A percentile compares a stretch with the other conserved stretches of the same genome.
Evolutionary conservation across 768 basidiomycete species (phyloP).

Genomic region (Boletellus ananiceps): DNA sequence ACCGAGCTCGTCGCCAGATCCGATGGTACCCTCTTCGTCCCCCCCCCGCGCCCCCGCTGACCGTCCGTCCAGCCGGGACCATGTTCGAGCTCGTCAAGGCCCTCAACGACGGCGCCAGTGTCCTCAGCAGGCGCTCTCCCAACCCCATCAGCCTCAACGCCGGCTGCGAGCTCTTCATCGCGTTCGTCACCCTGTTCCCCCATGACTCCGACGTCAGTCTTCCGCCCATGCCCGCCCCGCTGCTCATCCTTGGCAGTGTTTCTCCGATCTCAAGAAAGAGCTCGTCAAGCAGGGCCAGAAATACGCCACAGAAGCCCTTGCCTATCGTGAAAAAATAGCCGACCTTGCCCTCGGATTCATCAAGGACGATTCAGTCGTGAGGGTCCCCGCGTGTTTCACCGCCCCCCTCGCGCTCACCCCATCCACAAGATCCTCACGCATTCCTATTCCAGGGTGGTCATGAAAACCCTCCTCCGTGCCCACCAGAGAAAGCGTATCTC

Average conservation of each 20-base stretch:
- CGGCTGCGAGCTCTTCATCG: slow-evolving; percentile 88
- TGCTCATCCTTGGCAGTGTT: slow-evolving; percentile 49
- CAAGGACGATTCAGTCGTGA: slow-evolving; percentile 87
- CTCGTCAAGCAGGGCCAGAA: slow-evolving; percentile 76
- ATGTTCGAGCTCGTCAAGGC: slow-evolving; percentile 91
- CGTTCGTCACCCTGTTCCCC: slow-evolving; percentile 80
- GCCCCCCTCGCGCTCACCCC: slow-evolving; percentile 12
- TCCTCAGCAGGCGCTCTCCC: slow-evolving; percentile 54
- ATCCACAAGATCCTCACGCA: slow-evolving; percentile 83
- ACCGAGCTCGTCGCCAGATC: slow-evolving; percentile 79
- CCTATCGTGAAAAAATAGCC: slow-evolving; percentile 88
- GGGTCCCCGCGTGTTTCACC: slow-evolving; percentile 25
- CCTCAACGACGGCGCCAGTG: slow-evolving; percentile 68
- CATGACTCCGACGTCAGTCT: slow-evolving; percentile 72
- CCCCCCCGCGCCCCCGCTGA: slow-evolving; percentile 8
- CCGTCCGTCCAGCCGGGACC: slow-evolving; percentile 59
- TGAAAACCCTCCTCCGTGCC: slow-evolving; percentile 86
- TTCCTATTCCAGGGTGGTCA: slow-evolving; percentile 93
- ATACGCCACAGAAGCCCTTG: slow-evolving; percentile 74
- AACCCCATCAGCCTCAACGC: slow-evolving; percentile 83
- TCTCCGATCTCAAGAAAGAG: slow-evolving; percentile 77
- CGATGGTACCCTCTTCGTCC: slow-evolving; percentile 48
- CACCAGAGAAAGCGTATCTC: slow-evolving; percentile 91
- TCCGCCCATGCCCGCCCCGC: slow-evolving; percentile 7
- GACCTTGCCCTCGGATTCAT: slow-evolving; percentile 87